Evolutionary conservation across 768 basidiomycete species (phyloP), one percentile per base, ranked within the genome.

Genomic region (Podaxis sp.): DNA sequence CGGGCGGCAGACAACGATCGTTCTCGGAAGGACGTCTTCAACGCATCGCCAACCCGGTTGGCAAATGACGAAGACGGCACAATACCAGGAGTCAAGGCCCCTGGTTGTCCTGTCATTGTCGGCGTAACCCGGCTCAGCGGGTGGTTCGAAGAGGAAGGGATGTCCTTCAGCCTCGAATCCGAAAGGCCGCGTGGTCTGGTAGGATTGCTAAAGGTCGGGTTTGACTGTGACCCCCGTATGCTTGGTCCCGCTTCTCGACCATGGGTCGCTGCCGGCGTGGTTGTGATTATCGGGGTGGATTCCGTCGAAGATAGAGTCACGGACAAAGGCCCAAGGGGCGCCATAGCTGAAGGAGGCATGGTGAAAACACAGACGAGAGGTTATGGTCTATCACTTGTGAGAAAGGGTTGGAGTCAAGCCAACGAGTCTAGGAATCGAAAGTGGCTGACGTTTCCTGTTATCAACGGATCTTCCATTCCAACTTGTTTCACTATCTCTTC

Each of bases 1-100:
- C 57, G 64, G 6, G 62, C 59, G 35, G 65, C 64, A 4, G 70
- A 68, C 44, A 64, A 48, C 36, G 71, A 69, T 28, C 67, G 65
- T n/a, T 67, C 66, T 42, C 66, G 59, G n/a, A 66, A 65, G 7
- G 68, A 63, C 13, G 65, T 66, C 25, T 38, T 55, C 56, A 66
- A 51, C 1, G 61, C 61, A 14, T 59, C 63, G 14, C 50, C 42
- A 50, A 27, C 40, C 13, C 55, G n/a, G 25, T 40, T 51, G 16
- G 37, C 28, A 38, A 47, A 38, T 10, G 18, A 46, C n/a, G 59
- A 47, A 25, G 59, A 61, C 32, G 59, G 32, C 3, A 54, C 32
- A 14, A 61, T 35, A 10, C 52, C 59, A 37, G 59, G 46, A 16
- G 40, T 44, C 21, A 61, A 28, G 9, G 16, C 3, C 7, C 37